Base-by-base conservation (phyloP, 164 flowering plant species). In the Magnolia sinica region DNA sequence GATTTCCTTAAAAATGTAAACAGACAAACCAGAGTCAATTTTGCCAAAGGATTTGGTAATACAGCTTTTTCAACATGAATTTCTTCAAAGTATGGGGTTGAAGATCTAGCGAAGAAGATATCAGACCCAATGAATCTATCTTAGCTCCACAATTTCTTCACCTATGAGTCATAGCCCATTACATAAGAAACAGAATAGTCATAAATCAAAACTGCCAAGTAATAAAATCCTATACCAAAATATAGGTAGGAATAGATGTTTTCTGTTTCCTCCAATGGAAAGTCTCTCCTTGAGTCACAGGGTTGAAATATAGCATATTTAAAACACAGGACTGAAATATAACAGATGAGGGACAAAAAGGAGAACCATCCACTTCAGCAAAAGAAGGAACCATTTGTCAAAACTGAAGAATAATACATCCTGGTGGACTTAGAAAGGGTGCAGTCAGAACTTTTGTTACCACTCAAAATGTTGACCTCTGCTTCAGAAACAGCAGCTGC, bases 391-490 rank as follows among this genome's bases (percentile, higher is more conserved):
- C 14, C 14, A 24, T 4, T 11, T 49, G 8, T 9, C 50, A 24
- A 22, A n/a, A 19, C 13, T n/a, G 23, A 20, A 64, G 23, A 22
- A 8, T 22, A 64, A 7, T 18, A 27, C 20, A 14, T 64, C n/a
- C 23, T 64, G 18, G 22, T 6, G 23, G 19, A 64, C 19, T 68
- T 50, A 68, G 68, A 68, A 68, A 68, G 45, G n/a, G 45, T 29
- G 11, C 19, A 68, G 70, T 68, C 18, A 24, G 45, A 55, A 13
- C 72, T 49, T 70, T 16, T 24, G 9, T 70, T 72, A 72, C 74
- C 74, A 72, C 37, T 72, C 27, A 72, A 55, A 72, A 72, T 72
- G 74, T 72, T 72, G 64, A 72, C 74, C 74, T 72, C 74, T 52
- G n/a, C 74, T 55, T 72, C 74, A 72, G 74, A 52, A 22, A 52